Conservation (phyloP, 345 rosid genomes). For the Anastatica hierochuntica region DNA sequence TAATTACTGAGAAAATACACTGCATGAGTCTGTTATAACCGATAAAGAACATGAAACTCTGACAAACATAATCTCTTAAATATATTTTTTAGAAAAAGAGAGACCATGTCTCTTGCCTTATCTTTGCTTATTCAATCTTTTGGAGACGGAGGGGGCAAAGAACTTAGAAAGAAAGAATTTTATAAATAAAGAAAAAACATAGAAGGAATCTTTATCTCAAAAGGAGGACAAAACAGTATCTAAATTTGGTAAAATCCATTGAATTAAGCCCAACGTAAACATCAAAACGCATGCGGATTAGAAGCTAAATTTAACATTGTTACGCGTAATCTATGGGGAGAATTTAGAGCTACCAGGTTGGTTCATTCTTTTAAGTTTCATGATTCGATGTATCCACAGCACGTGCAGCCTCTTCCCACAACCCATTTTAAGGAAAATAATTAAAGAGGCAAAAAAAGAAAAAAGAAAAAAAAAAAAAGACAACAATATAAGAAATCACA, state of each 20-base stretch:
- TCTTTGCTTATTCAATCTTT: too few species aligned
- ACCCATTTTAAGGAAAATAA: conserved; percentile 15
- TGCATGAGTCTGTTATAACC: too few species aligned
- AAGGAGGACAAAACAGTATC: neutral
- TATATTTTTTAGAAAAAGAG: too few species aligned
- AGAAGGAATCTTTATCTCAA: conserved; percentile 6
- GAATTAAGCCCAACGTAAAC: conserved; percentile 22
- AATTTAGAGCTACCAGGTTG: conserved; percentile 15
- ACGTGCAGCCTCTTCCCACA: conserved; percentile 25
- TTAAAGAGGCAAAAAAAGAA: neutral
- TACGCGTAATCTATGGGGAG: conserved; percentile 23
- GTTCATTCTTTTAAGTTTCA: conserved; percentile 13
- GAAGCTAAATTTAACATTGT: conserved; percentile 5
- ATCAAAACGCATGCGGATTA: conserved; percentile 23
- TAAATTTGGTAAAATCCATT: conserved; percentile 10
- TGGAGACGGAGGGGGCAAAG: too few species aligned
- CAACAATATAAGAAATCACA: too few species aligned
- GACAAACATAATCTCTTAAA: too few species aligned
- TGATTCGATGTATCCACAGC: conserved; percentile 24
- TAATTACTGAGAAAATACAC: too few species aligned
- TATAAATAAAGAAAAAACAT: too few species aligned
- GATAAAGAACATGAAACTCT: too few species aligned
- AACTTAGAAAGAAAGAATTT: too few species aligned
- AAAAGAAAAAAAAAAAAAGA: too few species aligned
- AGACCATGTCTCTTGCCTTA: too few species aligned